Evolutionary conservation across 1,139 yeast genomes (phyloP), one percentile per base, ranked within the genome.

Genomic region (Sugiyamaella castrensis): DNA sequence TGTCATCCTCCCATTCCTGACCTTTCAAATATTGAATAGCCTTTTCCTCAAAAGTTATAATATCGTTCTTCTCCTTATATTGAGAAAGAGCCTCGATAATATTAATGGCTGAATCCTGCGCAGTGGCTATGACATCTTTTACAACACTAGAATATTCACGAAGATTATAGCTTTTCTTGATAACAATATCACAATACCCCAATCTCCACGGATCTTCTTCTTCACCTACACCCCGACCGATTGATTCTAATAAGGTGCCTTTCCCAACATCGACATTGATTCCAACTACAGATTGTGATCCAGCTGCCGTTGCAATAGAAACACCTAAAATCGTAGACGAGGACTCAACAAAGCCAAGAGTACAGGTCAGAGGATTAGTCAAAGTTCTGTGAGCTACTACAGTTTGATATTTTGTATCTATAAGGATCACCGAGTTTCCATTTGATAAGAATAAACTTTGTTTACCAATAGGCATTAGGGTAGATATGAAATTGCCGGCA

Each of bases 161-260:
- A 15, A 56, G 44, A n/a, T 48, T 37, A 26, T 53, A 49, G 40
- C 53, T 52, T 43, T 53, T 57, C 46, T 52, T 58, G 37, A 54
- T 57, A 29, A 65, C 43, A 15, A 64, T 52, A 28, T 62, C 65
- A 1, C 63, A 46, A 28, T 57, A 51, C 2, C 59, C 59, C 29
- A 36, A 50, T 10, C 47, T 33, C 53, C 52, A 52, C 6, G 48
- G 45, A 30, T 50, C 54, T 19, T 51, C 43, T 28, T 51, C 54
- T 10, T 54, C 39, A 5, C 53, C 52, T 26, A 51, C 54, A 27
- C 87, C 81, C 61, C 81, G 82, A 24, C 94, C 92, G 42, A 87
- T 65, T 30, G 88, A 81, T 58, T 87, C 92, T 53, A 80, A 76
- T 54, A 88, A 72, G 43, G 80, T 81, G 55, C 91, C 89, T 35